Evolutionary conservation across 495 filamentous ascomycete genomes (phyloP), one percentile per base, ranked within the genome.

Genomic region (Penicillium crystallinum): DNA sequence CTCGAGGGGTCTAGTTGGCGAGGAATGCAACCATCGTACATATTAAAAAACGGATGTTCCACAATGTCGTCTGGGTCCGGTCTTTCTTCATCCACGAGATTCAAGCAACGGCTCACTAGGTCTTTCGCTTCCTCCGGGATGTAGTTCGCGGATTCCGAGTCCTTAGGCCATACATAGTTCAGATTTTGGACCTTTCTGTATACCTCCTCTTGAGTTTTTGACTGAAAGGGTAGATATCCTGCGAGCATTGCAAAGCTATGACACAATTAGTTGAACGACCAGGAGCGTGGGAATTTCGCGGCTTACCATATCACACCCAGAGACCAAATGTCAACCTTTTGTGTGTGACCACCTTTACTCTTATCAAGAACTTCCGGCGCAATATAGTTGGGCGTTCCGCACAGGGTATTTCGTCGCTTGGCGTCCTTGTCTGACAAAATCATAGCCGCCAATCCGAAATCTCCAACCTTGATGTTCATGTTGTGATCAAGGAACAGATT

Each of bases 301-400:
- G 17, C 6, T 3, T 76, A 92, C 87, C 92, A 90, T 54, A 99
- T 97, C 48, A 97, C 89, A 31, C 93, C 93, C 49, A 97, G 78
- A 14, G 92, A 93, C 93, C 93, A 99, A 52, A 97, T 84, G 66
- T 99, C 93, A 7, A 99, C 93, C 63, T 88, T 87, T 52, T 93
- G 88, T 40, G 89, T 90, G 66, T 97, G 91, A 3, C 91, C 91
- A 23, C 87, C 87, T 63, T 88, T 91, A 48, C 69, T 76, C 57
- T 67, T 65, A 44, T 86, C 85, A 46, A 97, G 79, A 52, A 99
- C 91, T 66, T 99, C 93, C 2, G 93, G 93, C 0, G 95, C 95
- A 66, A 99, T 95, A 68, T 99, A 99, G 66, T 97, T 97, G 2
- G 95, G 95, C 11, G 95, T 97, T 27, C 95, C 95, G 57, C 95